A percentile compares a stretch with the other conserved stretches of the same genome.
phyloP scores from a whole-genome alignment of 1,284 basidiomycete species.

The Naganishia albida region DNA sequence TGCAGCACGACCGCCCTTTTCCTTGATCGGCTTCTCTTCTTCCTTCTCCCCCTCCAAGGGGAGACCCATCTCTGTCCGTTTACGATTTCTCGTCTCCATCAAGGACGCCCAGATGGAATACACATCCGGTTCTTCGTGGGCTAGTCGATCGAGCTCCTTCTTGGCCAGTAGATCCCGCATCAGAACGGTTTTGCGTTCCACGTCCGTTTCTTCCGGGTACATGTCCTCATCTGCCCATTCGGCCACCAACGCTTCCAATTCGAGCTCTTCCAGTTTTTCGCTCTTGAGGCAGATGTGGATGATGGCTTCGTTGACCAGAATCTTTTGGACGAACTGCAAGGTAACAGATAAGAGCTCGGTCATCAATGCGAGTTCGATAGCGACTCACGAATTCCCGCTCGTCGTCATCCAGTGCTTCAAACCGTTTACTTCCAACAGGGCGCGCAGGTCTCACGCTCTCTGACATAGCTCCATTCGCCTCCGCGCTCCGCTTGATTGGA shows the following conservation, averaged over 20 bases:
- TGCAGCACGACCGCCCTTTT: conserved; percentile 14
- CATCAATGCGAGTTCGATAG: background rate
- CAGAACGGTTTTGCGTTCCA: conserved; percentile 9
- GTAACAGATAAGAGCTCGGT: background rate
- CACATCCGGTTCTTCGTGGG: conserved; percentile 11
- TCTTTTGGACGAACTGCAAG: conserved; percentile 12
- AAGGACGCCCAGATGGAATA: conserved; percentile 13
- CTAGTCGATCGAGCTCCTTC: conserved; percentile 21
- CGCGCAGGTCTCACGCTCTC: conserved; percentile 16
- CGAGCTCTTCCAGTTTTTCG: conserved; percentile 8
- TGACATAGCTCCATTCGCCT: conserved; percentile 9
- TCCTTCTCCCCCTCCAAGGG: conserved; percentile 20
- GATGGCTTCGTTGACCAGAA: conserved; percentile 20
- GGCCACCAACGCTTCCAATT: conserved; percentile 4
- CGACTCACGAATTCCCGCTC: conserved; percentile 24
- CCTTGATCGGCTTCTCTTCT: background rate
- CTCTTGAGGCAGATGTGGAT: conserved; percentile 8
- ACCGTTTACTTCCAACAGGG: conserved; percentile 39
- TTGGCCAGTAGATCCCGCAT: conserved; percentile 25
- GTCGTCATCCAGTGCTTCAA: conserved; percentile 33
- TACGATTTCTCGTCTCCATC: conserved; percentile 18
- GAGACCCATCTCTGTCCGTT: conserved; percentile 6
- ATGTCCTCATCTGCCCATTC: conserved; percentile 17
- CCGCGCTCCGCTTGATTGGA: conserved; percentile 10
- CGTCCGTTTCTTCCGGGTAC: conserved; percentile 15